Conservation (phyloP, 1,139 yeast species). For the Taiozyma sp. region DNA sequence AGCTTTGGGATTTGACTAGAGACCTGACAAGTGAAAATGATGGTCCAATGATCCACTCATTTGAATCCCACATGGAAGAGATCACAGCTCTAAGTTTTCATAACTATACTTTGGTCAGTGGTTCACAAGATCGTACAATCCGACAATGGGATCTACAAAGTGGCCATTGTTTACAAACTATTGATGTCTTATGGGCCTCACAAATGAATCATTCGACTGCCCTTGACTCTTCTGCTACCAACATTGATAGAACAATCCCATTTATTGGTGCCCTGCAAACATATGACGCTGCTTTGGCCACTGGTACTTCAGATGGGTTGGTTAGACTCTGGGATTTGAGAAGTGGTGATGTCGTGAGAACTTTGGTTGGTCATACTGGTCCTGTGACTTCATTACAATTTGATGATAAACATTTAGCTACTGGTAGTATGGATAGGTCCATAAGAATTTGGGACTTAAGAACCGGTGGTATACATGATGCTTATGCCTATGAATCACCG, state of each 20-base stretch:
- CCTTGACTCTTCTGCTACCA: slow-evolving; percentile 11
- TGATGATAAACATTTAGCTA: slow-evolving; percentile 56
- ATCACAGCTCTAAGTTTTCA: slow-evolving; percentile 56
- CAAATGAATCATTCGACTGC: slow-evolving; percentile 17
- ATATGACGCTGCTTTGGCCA: slow-evolving; percentile 67
- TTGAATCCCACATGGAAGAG: slow-evolving; percentile 61
- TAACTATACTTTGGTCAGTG: slow-evolving; percentile 60
- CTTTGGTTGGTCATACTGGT: slow-evolving; percentile 66
- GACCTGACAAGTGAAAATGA: slow-evolving; percentile 26
- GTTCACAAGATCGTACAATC: slow-evolving; percentile 85
- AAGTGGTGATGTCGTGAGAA: slow-evolving; percentile 61
- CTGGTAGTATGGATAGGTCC: slow-evolving; percentile 63
- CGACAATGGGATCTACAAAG: slow-evolving; percentile 87
- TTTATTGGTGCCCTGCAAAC: slow-evolving; percentile 60
- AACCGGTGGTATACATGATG: slow-evolving; percentile 57
- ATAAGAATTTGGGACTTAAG: slow-evolving; percentile 71
- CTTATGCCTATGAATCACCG: slow-evolving; percentile 51
- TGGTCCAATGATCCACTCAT: slow-evolving; percentile 37
- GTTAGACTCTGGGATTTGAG: slow-evolving; percentile 76
- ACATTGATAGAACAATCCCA: slow-evolving; percentile 23
- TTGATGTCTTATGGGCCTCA: slow-evolving; percentile 57
- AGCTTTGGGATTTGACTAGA: slow-evolving; percentile 50
- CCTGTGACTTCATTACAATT: slow-evolving; percentile 67
- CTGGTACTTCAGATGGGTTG: slow-evolving; percentile 73
- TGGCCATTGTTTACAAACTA: slow-evolving; percentile 50